Evolutionary conservation across 805 yeast genomes (phyloP).

Genomic region (Metschnikowia henanensis): DNA sequence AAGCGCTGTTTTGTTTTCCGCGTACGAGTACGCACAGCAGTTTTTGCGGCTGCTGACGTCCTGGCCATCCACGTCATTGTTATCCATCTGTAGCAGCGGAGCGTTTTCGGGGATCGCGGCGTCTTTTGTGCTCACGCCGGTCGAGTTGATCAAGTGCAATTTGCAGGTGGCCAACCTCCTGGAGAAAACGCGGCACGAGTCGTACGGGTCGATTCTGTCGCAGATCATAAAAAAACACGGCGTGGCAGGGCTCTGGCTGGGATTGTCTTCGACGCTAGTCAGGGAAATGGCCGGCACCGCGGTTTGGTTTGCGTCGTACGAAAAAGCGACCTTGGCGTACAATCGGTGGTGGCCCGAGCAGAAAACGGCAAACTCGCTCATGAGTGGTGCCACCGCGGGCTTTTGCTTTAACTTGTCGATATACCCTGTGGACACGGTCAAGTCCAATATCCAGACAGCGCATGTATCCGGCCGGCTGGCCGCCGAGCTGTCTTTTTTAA

Average conservation of each 20-base stretch:
- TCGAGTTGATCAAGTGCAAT: constrained; percentile 88
- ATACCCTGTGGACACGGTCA: constrained; percentile 90
- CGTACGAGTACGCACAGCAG: constrained; percentile 45
- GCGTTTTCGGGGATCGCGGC: constrained; percentile 82
- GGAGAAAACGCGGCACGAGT: constrained; percentile 21
- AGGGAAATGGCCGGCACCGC: constrained; percentile 91
- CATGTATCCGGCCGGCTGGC: constrained; percentile 26
- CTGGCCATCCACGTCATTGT: constrained; percentile 7
- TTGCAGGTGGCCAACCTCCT: constrained; percentile 61
- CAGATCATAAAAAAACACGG: constrained; percentile 54
- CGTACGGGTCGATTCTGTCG: constrained; percentile 32
- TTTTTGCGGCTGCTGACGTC: constrained; percentile 5
- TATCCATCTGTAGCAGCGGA: constrained; percentile 57
- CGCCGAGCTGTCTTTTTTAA: constrained; percentile 27
- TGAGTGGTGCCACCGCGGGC: constrained; percentile 89
- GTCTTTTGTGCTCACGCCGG: constrained; percentile 82
- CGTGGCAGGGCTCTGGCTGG: constrained; percentile 78
- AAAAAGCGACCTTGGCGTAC: constrained; percentile 45
- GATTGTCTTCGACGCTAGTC: constrained; percentile 76
- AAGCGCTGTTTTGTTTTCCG: constrained; percentile 74
- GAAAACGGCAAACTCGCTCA: constrained; percentile 51
- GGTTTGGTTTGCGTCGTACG: constrained; percentile 93
- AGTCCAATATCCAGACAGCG: constrained; percentile 78
- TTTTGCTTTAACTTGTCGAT: constrained; percentile 73
- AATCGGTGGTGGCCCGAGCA: constrained; percentile 21